Evolutionary conservation across 495 filamentous ascomycete genomes (phyloP), one percentile per base, ranked within the genome.

Genomic region (Barbatosphaeria neglecta): DNA sequence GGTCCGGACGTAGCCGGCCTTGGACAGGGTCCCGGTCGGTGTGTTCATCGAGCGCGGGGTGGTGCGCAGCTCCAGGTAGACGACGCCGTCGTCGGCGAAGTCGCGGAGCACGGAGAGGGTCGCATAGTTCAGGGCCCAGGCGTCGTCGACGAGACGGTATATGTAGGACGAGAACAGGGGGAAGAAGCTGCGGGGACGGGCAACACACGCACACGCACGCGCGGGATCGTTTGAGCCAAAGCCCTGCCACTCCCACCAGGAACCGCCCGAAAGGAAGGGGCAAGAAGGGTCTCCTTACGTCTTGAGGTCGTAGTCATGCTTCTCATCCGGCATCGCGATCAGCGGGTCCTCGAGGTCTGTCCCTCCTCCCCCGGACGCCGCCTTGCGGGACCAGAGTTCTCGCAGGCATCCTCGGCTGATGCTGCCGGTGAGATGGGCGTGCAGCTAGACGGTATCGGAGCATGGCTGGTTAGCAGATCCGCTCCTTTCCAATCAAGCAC

Each of bases 391-490:
- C 83, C 86, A 94, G 53, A 92, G 76, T 35, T 86, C 76, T 56
- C 90, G 83, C 1, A 92, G 76, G 45, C 76, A 82, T 65, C 81
- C 61, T 13, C 78, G 77, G 58, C 78, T 83, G 63, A 92, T 89
- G 59, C 83, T 87, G 39, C 87, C 86, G 37, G 77, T 84, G 25
- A 94, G 75, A 62, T 92, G 87, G 48, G 87, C 87, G 52, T 94
- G 87, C 16, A 94, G 73, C 82, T 90, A 55, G 20, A 27, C 16
- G 35, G 23, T 42, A n/a, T n/a, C n/a, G n/a, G n/a, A n/a, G n/a
- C n/a, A n/a, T n/a, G n/a, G n/a, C n/a, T n/a, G n/a, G 9, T 39
- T 19, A 16, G 37, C n/a, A 39, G 4, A n/a, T n/a, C n/a, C n/a
- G n/a, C n/a, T n/a, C n/a, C n/a, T n/a, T n/a, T n/a, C n/a, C n/a